Base-by-base conservation (phyloP, 805 yeast species). In the Starmerella potacharoeniae region DNA sequence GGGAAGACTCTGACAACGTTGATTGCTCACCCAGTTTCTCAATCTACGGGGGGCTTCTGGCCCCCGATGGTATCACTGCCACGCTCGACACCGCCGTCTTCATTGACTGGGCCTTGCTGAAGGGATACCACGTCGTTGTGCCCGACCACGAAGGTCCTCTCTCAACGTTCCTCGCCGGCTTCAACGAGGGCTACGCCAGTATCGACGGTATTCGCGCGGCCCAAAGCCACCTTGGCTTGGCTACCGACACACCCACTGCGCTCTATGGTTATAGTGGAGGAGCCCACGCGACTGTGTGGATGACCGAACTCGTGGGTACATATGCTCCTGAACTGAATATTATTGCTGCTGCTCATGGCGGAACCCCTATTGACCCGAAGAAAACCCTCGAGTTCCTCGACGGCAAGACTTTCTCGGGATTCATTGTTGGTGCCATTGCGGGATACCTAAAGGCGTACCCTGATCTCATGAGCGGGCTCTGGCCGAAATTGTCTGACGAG, bases 91-190 rank as follows among this genome's bases (percentile, higher is more conserved):
- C 43, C 43, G 54, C 31, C 50, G 54, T 31, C 44, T 40, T 49
- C 35, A 49, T 49, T 31, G 55, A 34, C 41, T 53, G 45, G 47
- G 55, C 56, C n/a, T 56, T 64, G 22, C 30, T 49, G 13, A 50
- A 52, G 17, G 62, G 62, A 3, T 58, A 46, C 36, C 40, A 53
- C 28, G 53, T 59, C 14, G 54, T 53, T 34, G 52, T 52, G 31
- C 64, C 68, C 13, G 69, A 66, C 48, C 65, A 65, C 49, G 67
- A 65, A 54, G 69, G 68, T 6, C 64, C 66, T 29, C 50, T 55
- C 29, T 61, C 67, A 11, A 57, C 65, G 8, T 66, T 65, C 55
- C 41, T 59, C 8, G 39, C 39, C 39, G 39, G 39, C 9, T 36
- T 36, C n/a, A 36, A 36, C 4, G 39, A 36, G n/a, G 39, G 39